Evolutionary conservation across 2,329 filamentous ascomycete species (phyloP), one percentile per base, ranked within the genome.

Genomic region (Pseudogymnoascus sp.): DNA sequence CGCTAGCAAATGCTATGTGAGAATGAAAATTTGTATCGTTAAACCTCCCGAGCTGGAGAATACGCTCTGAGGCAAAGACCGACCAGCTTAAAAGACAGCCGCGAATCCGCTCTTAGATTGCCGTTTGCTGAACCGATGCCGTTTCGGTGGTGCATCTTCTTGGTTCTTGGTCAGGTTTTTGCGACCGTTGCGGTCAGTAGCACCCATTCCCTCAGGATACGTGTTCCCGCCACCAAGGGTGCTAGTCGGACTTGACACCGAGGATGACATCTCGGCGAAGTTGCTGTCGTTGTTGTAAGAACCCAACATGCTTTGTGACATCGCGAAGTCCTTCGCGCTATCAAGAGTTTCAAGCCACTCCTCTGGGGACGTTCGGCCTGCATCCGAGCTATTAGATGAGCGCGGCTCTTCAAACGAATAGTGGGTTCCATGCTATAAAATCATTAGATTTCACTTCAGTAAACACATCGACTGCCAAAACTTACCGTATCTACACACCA

Each of bases 391-490:
- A 69, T 73, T 70, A 64, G 87, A 85, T 17, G 87, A 83, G 74
- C 96, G 96, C n/a, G 87, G 82, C 71, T 97, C 93, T 77, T 99
- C 95, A 71, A 99, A 99, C 13, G 89, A 89, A 74, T 90, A 95
- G 70, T 96, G 93, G 72, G 93, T 89, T 64, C 96, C 93, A 68
- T 86, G 86, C 93, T 75, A 60, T 67, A 67, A 64, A 64, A 69
- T 57, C 17, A 62, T 67, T 44, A 67, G 65, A 21, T 38, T 40
- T 61, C 33, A 40, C 19, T 28, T 17, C 33, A 26, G 33, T 26
- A 61, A 36, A 36, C 59, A 28, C 10, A 23, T 1, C 19, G 40
- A 26, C 19, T 38, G 19, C 8, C 19, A 38, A 42, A 40, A 83
- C 92, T 82, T 86, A 97, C 95, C 69, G 91, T 96, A 78, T 97